These are phyloP conservation scores for Lenwebbia sp. DNA, from an alignment of 345 rosid species.

Conservation along the genomic window DNA sequence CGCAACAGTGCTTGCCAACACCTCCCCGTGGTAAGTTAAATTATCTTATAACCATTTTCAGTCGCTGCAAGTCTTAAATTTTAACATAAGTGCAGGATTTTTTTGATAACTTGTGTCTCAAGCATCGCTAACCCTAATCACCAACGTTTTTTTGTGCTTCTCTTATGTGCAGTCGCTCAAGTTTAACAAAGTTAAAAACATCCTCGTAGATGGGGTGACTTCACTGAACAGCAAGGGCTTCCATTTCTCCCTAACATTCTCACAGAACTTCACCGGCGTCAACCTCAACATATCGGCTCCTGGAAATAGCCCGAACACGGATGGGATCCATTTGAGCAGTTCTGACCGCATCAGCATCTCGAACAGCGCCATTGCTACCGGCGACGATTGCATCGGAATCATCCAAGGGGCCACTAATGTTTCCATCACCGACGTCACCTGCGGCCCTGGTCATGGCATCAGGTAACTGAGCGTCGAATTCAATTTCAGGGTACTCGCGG, in stretches of 20 bases:
- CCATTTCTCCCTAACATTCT: slow-evolving; percentile 29
- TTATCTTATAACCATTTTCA: background rate
- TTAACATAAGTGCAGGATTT: background rate
- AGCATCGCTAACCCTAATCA: background rate
- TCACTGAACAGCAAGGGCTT: slow-evolving; percentile 43
- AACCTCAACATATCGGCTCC: slow-evolving; percentile 42
- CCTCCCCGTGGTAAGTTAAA: slow-evolving; percentile 35
- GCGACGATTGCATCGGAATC: slow-evolving; percentile 37
- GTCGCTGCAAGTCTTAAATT: too few relatives aligned
- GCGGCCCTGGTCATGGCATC: slow-evolving; percentile 48
- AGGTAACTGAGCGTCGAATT: background rate
- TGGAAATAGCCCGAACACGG: slow-evolving; percentile 38
- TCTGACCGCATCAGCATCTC: slow-evolving; percentile 3
- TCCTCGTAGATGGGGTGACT: slow-evolving; percentile 16
- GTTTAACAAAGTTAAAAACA: slow-evolving; percentile 19
- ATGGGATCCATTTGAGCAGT: slow-evolving; percentile 34
- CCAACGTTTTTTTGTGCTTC: background rate
- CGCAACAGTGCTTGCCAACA: slow-evolving; percentile 9
- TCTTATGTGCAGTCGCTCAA: slow-evolving; percentile 28
- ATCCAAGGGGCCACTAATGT: slow-evolving; percentile 18
- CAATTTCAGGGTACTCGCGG: background rate
- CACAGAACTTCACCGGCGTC: slow-evolving; percentile 2
- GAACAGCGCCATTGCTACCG: slow-evolving; percentile 20
- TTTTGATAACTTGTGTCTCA: background rate
- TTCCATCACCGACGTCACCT: slow-evolving; percentile 5